These are phyloP conservation scores for Colletotrichum coccodes DNA, from an alignment of 2,329 filamentous ascomycete species.

Conservation along the genomic window DNA sequence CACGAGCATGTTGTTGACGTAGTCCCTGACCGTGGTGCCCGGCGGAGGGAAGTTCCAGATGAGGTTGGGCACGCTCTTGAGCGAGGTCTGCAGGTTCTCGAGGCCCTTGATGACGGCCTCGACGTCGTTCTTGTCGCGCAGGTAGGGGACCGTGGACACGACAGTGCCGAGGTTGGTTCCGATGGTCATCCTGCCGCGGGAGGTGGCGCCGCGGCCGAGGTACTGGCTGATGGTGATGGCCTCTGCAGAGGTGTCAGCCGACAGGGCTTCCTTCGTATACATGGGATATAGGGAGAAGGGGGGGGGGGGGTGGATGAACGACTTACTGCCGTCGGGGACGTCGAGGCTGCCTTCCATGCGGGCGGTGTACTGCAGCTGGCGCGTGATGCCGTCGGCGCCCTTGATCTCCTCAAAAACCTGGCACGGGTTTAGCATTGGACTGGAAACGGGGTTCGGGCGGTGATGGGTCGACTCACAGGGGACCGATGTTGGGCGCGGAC, in stretches of 20 bases:
- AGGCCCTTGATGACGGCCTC: slow-evolving; percentile 73
- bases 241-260: slow-evolving; percentile 41
- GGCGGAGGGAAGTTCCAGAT: slow-evolving; percentile 65
- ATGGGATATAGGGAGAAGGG: no score
- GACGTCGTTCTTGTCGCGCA: slow-evolving; percentile 67
- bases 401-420: slow-evolving; percentile 61
- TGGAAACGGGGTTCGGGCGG: no score
- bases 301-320: no score
- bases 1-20: slow-evolving; percentile 60
- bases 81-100: slow-evolving; percentile 65
- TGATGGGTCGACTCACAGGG: slow-evolving; percentile 52
- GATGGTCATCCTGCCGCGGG: slow-evolving; percentile 70
- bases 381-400: slow-evolving; percentile 67
- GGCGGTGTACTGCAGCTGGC: slow-evolving; percentile 74
- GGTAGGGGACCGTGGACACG: slow-evolving; percentile 69
- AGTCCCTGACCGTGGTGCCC: slow-evolving; percentile 63
- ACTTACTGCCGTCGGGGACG: slow-evolving; percentile 43
- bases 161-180: slow-evolving; percentile 65
- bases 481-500: slow-evolving; percentile 73
- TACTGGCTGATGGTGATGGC: slow-evolving; percentile 68
- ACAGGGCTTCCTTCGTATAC: no score
- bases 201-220: slow-evolving; percentile 71
- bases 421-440: slow-evolving; percentile 48
- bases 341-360: slow-evolving; percentile 68
- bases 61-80: slow-evolving; percentile 64